phyloP scores from a whole-genome alignment of 2,329 filamentous ascomycete genomes.

The Myriosclerotinia scirpicola region DNA sequence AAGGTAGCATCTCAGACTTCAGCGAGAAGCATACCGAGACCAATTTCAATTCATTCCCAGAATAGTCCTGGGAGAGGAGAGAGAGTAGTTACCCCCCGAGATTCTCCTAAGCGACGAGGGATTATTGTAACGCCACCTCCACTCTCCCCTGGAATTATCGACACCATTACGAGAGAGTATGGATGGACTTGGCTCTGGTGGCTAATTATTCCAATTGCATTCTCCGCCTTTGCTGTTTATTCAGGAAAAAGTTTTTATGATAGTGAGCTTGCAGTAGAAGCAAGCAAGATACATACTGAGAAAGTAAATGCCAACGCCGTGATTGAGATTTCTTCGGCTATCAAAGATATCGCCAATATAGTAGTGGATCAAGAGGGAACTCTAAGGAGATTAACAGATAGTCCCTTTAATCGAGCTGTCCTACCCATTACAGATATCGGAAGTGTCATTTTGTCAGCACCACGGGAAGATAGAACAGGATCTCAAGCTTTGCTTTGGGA shows the following conservation, averaged over 20 bases:
- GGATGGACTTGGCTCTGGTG: slow-evolving; percentile 7
- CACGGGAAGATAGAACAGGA: neutral
- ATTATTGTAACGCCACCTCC: neutral
- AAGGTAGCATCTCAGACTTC: neutral
- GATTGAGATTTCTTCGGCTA: neutral
- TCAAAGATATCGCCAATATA: neutral
- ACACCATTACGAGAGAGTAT: slow-evolving; percentile 1
- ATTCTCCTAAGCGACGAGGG: neutral
- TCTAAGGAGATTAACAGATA: neutral
- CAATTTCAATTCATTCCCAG: neutral
- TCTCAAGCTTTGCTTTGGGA: neutral
- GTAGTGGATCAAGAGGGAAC: neutral
- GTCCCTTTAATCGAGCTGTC: slow-evolving; percentile 1
- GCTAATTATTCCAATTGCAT: neutral
- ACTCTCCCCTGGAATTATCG: neutral
- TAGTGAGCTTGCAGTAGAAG: neutral
- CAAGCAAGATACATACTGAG: neutral
- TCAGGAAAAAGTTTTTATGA: too few species aligned
- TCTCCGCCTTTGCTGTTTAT: neutral
- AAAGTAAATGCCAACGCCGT: neutral
- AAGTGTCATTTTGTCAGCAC: neutral
- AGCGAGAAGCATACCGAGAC: neutral
- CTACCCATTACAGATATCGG: neutral
- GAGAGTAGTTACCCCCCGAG: neutral
- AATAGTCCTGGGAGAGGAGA: neutral